These are phyloP conservation scores for Coemansia umbellata DNA, from an alignment of 192 early-diverging fungal genomes.

Conservation along the genomic window DNA sequence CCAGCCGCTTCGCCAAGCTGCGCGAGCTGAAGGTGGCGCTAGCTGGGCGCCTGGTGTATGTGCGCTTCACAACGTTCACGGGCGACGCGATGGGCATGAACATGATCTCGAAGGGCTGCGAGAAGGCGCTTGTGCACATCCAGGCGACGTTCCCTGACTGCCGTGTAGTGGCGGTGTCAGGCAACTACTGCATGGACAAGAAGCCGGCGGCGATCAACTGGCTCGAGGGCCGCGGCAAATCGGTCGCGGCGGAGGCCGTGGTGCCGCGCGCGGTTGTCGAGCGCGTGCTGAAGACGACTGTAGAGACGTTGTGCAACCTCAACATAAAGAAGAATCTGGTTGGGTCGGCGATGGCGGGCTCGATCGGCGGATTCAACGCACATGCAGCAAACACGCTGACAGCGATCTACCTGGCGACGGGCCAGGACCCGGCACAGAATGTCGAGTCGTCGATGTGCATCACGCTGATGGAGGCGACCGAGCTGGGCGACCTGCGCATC, in stretches of 20 bases:
- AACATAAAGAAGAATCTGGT: slow-evolving; percentile 89
- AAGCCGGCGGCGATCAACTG: slow-evolving; percentile 96
- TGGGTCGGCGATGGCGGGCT: slow-evolving; percentile 91
- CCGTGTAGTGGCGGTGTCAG: slow-evolving; percentile 76
- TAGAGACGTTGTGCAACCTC: slow-evolving; percentile 68
- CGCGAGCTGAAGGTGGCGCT: slow-evolving; percentile 76
- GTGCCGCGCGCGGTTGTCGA: slow-evolving; percentile 76
- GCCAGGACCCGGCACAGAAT: slow-evolving; percentile 95
- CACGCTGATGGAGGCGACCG: slow-evolving; percentile 86
- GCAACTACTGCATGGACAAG: slow-evolving; percentile 97
- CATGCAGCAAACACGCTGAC: slow-evolving; percentile 93
- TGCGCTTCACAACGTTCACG: slow-evolving; percentile 86
- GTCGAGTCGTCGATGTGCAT: slow-evolving; percentile 92
- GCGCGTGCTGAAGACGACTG: slow-evolving; percentile 83
- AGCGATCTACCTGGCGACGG: slow-evolving; percentile 85
- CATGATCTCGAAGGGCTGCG: slow-evolving; percentile 95
- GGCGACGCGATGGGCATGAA: slow-evolving; percentile 99
- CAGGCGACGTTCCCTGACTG: slow-evolving; percentile 64
- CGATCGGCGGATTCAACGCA: slow-evolving; percentile 88
- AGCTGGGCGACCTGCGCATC: slow-evolving; percentile 79
- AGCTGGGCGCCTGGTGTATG: slow-evolving; percentile 77
- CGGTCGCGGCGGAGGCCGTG: slow-evolving; percentile 79
- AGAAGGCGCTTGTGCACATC: slow-evolving; percentile 69
- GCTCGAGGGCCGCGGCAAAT: slow-evolving; percentile 96
- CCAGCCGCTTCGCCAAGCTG: slow-evolving; percentile 84